Percentiles rank a stretch among this genome's conserved stretches.
Conservation (phyloP, 352 stramenopile species). For the Phytophthora crassamura region DNA sequence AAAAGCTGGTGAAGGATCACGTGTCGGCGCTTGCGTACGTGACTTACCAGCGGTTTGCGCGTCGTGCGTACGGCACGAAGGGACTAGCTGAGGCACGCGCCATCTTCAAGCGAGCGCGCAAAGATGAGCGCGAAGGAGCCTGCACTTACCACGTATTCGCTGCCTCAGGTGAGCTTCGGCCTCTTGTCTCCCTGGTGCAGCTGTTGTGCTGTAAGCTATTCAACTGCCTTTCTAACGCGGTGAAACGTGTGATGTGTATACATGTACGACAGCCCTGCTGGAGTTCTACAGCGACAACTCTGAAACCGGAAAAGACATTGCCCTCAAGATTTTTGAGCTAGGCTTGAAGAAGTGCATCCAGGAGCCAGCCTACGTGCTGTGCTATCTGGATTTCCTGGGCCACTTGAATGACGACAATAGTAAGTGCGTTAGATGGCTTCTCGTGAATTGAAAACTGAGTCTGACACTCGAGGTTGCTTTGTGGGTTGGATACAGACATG, state of each 20-base stretch:
- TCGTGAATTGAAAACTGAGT: background rate
- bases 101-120: conserved; percentile 84
- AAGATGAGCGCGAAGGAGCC: conserved; percentile 82
- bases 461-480: conserved; percentile 1
- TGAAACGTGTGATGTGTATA: conserved; percentile 10
- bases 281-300: conserved; percentile 90
- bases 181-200: background rate
- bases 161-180: conserved; percentile 61
- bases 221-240: conserved; percentile 6
- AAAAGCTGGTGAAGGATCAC: conserved; percentile 79
- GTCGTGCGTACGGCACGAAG: conserved; percentile 77
- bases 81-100: conserved; percentile 76
- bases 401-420: conserved; percentile 92
- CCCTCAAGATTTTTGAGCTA: conserved; percentile 90
- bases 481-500: conserved; percentile 68
- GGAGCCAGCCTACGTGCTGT: conserved; percentile 82
- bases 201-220: background rate
- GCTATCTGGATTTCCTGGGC: conserved; percentile 87
- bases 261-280: conserved; percentile 70
- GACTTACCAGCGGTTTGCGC: conserved; percentile 85
- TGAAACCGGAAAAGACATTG: conserved; percentile 84
- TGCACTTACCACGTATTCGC: conserved; percentile 88
- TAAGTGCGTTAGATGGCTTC: conserved; percentile 38
- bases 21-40: conserved; percentile 83
- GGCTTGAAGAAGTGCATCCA: conserved; percentile 91